Evolutionary conservation across 106 monocot species (phyloP).

Genomic region (Gastrodia elata): DNA sequence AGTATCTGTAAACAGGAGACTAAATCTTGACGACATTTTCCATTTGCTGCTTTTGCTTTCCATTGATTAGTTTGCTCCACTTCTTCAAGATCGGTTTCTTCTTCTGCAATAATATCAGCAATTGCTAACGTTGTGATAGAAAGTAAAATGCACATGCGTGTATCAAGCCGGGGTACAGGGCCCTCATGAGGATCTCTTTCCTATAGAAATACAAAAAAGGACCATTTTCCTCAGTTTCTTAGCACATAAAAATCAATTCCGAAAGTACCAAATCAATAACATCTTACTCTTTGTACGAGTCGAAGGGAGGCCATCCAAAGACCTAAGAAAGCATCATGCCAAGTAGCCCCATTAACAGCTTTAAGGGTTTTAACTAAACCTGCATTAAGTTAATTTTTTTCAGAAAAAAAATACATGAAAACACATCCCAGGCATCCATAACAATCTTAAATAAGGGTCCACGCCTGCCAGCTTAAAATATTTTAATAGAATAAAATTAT

Average conservation of each 20-base stretch:
- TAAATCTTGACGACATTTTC: constrained; percentile 50
- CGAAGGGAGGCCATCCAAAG: constrained; percentile 97
- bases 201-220: constrained; percentile 18
- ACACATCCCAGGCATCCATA: not conserved
- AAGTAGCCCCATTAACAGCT: constrained; percentile 66
- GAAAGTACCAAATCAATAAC: not conserved
- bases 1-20: constrained; percentile 62
- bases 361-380: constrained; percentile 82
- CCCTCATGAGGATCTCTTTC: constrained; percentile 96
- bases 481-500: not conserved
- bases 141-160: constrained; percentile 75
- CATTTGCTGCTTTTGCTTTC: constrained; percentile 34
- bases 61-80: constrained; percentile 18
- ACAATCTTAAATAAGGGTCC: not conserved
- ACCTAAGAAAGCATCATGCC: constrained; percentile 90
- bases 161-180: constrained; percentile 83
- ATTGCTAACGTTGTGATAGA: constrained; percentile 74
- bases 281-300: constrained; percentile 83
- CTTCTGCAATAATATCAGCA: constrained; percentile 70
- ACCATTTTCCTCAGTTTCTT: constrained; percentile 3
- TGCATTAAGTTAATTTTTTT: constrained; percentile 14
- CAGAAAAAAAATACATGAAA: not conserved
- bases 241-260: not conserved
- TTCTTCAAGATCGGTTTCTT: constrained; percentile 31
- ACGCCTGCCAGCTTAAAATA: not conserved